Conservation (phyloP, 345 rosid genomes). For the Firmiana major region DNA sequence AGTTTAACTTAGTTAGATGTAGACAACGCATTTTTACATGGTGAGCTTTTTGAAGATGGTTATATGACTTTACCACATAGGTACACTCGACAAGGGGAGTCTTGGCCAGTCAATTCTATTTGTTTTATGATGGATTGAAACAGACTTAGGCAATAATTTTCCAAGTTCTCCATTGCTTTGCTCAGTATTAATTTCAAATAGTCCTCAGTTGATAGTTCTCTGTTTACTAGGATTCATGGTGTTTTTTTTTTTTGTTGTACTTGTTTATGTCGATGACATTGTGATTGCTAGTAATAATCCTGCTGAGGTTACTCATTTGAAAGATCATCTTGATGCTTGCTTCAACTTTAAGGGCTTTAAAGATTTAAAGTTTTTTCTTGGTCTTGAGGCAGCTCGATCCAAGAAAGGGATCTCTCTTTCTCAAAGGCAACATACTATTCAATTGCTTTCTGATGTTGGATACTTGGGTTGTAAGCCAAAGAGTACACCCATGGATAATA, state of each 20-base stretch:
- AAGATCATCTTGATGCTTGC: accelerated
- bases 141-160: neutral
- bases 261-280: neutral
- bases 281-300: neutral
- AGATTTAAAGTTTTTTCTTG: neutral
- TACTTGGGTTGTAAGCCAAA: too few relatives aligned
- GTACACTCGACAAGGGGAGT: neutral
- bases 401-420: neutral
- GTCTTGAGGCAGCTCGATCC: neutral
- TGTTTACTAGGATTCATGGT: neutral
- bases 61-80: neutral
- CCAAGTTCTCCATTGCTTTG: neutral
- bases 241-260: accelerated
- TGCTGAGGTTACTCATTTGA: accelerated
- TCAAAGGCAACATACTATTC: too few relatives aligned
- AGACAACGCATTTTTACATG: neutral
- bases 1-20: neutral
- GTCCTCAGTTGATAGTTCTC: neutral
- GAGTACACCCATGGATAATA: too few relatives aligned
- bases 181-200: accelerated
- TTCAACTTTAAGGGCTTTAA: neutral
- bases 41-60: neutral
- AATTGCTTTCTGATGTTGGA: too few relatives aligned
- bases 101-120: too few relatives aligned
- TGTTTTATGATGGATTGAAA: neutral